Conservation (phyloP, 176 grass and related monocot genomes). For the Oryza longistaminata region DNA sequence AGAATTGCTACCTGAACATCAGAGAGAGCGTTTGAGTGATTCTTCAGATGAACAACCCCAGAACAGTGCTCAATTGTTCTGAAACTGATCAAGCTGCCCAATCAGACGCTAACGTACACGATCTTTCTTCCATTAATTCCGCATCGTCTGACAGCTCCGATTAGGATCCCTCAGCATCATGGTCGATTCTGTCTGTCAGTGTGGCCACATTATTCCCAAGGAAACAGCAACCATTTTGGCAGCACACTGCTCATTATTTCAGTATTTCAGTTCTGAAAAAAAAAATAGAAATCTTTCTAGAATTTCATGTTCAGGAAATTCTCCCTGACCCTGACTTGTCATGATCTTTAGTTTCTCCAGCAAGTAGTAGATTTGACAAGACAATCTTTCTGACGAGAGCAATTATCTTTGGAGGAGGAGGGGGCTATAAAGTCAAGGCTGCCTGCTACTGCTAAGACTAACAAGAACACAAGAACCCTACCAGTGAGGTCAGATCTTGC, state of each 20-base stretch:
- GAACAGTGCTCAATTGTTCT: not conserved
- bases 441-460: not conserved
- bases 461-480: not conserved
- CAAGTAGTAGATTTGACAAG: not conserved
- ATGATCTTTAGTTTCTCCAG: not conserved
- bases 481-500: not conserved
- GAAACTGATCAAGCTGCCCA: not conserved
- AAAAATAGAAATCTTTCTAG: not conserved
- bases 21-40: not conserved
- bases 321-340: not conserved
- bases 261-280: not conserved
- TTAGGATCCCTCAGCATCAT: not conserved
- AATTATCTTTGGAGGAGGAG: not conserved
- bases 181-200: not conserved
- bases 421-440: constrained; percentile 22
- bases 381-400: not conserved
- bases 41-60: not conserved
- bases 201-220: not conserved
- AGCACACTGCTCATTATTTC: not conserved
- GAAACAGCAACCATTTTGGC: not conserved
- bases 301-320: not conserved
- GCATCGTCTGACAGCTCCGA: not conserved
- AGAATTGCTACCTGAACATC: constrained; percentile 1
- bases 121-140: not conserved
- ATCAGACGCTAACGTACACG: not conserved